Percentiles rank a stretch among this genome's conserved stretches.
These are phyloP conservation scores for Hirschioporus abietinus DNA, from an alignment of 768 basidiomycete genomes.

Conservation along the genomic window DNA sequence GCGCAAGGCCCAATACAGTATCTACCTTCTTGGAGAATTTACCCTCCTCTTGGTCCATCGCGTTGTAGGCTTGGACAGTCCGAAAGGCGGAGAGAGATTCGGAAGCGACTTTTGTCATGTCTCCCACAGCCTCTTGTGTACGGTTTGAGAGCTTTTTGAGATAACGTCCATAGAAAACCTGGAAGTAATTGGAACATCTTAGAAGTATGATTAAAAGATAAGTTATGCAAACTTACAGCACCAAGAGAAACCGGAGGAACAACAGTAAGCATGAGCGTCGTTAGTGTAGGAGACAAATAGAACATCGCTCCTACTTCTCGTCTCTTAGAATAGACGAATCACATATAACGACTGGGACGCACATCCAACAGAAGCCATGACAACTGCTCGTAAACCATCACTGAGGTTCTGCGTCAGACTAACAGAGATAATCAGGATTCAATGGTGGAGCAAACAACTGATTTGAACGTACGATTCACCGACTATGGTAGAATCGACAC, in stretches of 20 bases:
- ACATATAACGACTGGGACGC: conserved; percentile 25
- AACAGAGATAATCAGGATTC: background rate
- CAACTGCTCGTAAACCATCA: conserved; percentile 75
- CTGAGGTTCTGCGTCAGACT: conserved; percentile 78
- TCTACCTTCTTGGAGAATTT: conserved; percentile 69
- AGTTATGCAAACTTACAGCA: conserved; percentile 45
- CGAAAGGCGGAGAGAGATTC: conserved; percentile 85
- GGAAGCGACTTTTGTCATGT: conserved; percentile 72
- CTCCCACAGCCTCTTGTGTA: conserved; percentile 93
- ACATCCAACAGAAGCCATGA: conserved; percentile 94
- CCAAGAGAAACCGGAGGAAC: conserved; percentile 86
- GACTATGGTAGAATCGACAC: conserved; percentile 88
- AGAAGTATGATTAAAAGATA: conserved; percentile 8
- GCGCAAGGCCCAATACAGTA: conserved; percentile 66
- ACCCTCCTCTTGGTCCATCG: conserved; percentile 64
- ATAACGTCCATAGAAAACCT: conserved; percentile 97
- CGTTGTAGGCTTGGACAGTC: conserved; percentile 91
- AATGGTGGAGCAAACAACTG: conserved; percentile 8
- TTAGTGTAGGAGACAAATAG: conserved; percentile 83
- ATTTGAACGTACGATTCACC: conserved; percentile 67
- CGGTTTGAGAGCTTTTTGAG: conserved; percentile 84
- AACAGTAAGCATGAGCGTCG: conserved; percentile 86
- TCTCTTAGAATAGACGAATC: background rate
- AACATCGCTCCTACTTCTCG: conserved; percentile 87
- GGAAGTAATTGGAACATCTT: conserved; percentile 11